phyloP scores from a whole-genome alignment of 768 basidiomycete genomes.

The Lactarius sanguifluus region DNA sequence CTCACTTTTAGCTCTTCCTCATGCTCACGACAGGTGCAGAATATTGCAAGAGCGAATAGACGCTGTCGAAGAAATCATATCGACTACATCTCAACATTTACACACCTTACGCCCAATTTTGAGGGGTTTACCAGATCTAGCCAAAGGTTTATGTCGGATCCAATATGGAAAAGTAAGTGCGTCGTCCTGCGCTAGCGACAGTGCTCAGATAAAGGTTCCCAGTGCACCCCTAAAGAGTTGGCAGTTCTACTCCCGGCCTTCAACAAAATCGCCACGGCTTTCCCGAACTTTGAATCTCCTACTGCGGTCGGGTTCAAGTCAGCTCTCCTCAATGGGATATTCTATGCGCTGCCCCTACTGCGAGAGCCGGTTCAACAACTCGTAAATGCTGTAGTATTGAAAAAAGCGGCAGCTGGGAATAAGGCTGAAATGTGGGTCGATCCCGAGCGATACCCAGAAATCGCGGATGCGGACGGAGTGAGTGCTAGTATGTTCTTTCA shows the following conservation, averaged over 20 bases:
- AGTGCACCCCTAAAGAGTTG: constrained; percentile 87
- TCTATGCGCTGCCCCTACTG: constrained; percentile 66
- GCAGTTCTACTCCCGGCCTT: constrained; percentile 74
- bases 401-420: constrained; percentile 61
- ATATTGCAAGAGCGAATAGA: constrained; percentile 73
- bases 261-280: constrained; percentile 63
- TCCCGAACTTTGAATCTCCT: constrained; percentile 47
- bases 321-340: constrained; percentile 64
- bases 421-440: constrained; percentile 72
- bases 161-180: constrained; percentile 81
- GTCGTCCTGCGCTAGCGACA: neutral
- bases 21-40: constrained; percentile 40
- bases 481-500: neutral
- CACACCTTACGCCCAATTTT: constrained; percentile 68
- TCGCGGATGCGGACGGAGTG: constrained; percentile 63
- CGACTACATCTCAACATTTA: constrained; percentile 59
- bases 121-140: constrained; percentile 80
- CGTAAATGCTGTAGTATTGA: constrained; percentile 55
- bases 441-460: constrained; percentile 49
- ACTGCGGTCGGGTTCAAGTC: constrained; percentile 61
- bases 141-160: constrained; percentile 81
- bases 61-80: constrained; percentile 80
- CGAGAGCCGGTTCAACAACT: constrained; percentile 53
- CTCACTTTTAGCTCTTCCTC: neutral
- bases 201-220: constrained; percentile 1